Base-by-base conservation (phyloP, 1,284 basidiomycete genomes). In the Coniferiporia sulphurascens region DNA sequence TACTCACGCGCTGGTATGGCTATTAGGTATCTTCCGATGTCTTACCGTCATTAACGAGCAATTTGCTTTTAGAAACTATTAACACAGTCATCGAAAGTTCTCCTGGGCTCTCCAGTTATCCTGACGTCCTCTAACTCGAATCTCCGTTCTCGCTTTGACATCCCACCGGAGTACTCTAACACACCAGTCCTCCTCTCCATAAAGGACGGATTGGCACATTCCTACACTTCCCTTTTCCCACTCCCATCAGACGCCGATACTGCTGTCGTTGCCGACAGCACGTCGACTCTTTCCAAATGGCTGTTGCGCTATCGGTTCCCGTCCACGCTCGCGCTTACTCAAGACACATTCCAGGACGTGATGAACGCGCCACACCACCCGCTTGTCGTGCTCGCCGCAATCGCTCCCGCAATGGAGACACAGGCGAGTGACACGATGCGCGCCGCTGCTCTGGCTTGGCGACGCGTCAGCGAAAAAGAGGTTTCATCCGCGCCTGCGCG, bases 291-390 rank as follows among this genome's bases (percentile, higher is more conserved):
- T 52, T 73, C 56, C 12, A 63, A 69, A 0, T 94, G 89, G 84
- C 73, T 93, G 19, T 67, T 83, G 7, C 69, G 73, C 1, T 81
- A 95, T 69, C 84, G 86, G 43, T 80, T 91, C 27, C 91, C 92
- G 0, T 83, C 82, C 1, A 73, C 83, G 2, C 68, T 84, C 15
- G 87, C 93, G 68, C 81, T 97, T 36, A 84, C 82, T 9, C 80
- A 84, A 41, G 84, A 85, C 56, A 86, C 85, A 4, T 94, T 93
- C 78, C 83, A 89, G 62, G 78, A 80, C 21, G 81, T 96, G 43
- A 93, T 96, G 91, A 87, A 88, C 60, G 85, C 87, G 2, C 81
- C 85, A 0, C 78, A 85, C 48, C 70, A 77, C 2, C 86, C 91
- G 1, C 78, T 93, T 13, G 90, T 96, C 3, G 87, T 95, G 4